Conservation (phyloP, 306 rosid genomes). For the Dalbergia oliveri region DNA sequence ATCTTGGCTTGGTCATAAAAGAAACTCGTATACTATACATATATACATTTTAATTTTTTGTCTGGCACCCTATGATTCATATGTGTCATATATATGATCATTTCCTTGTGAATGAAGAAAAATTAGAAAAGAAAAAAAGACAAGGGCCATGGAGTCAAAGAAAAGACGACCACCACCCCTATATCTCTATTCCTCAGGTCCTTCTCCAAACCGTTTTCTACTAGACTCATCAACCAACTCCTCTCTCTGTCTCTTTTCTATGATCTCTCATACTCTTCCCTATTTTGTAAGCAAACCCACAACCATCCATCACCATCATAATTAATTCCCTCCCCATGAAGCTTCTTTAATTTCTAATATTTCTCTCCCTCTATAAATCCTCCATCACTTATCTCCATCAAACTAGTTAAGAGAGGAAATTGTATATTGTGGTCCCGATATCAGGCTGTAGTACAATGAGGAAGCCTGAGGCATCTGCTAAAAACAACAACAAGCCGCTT, state of each 20-base stretch:
- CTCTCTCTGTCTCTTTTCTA: constrained; percentile 36
- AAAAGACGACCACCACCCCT: constrained; percentile 70
- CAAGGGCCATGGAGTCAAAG: constrained; percentile 78
- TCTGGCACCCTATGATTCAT: constrained; percentile 44
- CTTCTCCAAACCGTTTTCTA: constrained; percentile 96
- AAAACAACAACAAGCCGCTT: constrained; percentile 53
- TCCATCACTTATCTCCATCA: constrained; percentile 54
- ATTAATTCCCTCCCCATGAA: constrained; percentile 73
- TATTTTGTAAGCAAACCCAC: constrained; percentile 95
- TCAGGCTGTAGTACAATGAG: constrained; percentile 57
- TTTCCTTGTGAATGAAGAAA: constrained; percentile 80
- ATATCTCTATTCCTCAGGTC: constrained; percentile 57
- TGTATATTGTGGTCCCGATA: not conserved
- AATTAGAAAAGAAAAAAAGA: constrained; percentile 41
- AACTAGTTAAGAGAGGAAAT: constrained; percentile 58
- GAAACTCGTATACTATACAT: constrained; percentile 49
- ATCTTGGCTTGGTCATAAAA: constrained; percentile 69
- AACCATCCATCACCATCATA: constrained; percentile 64
- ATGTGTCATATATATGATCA: constrained; percentile 41
- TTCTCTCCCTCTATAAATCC: constrained; percentile 53
- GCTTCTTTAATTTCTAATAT: constrained; percentile 55
- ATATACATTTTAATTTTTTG: constrained; percentile 17
- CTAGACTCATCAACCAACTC: constrained; percentile 94
- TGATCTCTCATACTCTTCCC: constrained; percentile 64
- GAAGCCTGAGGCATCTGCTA: constrained; percentile 65